Conservation (phyloP, 371 early-diverging fungal genomes). For the Circinella umbellata region DNA sequence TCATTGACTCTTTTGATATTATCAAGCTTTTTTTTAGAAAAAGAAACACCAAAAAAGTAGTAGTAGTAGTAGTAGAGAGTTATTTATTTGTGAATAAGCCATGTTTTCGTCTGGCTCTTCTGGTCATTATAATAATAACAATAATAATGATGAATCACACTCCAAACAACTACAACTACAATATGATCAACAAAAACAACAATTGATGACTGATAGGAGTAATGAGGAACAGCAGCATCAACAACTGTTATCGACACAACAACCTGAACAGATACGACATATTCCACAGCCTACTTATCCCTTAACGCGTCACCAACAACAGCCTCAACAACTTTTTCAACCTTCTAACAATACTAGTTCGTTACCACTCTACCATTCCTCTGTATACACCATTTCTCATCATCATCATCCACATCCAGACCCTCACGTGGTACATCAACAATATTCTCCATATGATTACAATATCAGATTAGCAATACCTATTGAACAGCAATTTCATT, state of each 20-base stretch:
- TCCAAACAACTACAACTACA: conserved; percentile 6
- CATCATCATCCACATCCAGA: background rate
- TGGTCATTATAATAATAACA: background rate
- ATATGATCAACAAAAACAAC: conserved; percentile 1
- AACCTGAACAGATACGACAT: background rate
- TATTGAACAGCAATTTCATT: background rate
- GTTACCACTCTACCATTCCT: background rate
- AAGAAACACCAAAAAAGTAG: too few species aligned
- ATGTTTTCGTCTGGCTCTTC: conserved; percentile 10
- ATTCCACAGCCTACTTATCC: background rate
- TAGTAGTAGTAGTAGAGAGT: too few species aligned
- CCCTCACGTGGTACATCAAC: background rate
- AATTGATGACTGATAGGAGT: background rate
- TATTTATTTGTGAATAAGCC: background rate
- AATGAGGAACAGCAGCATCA: background rate
- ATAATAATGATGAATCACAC: background rate
- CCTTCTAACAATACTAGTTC: background rate
- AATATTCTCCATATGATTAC: background rate
- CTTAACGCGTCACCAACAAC: background rate
- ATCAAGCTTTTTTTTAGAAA: background rate
- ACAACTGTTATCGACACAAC: background rate
- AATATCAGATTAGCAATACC: background rate
- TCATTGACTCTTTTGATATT: background rate
- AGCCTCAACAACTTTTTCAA: conserved; percentile 8
- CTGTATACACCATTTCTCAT: background rate